phyloP scores from a whole-genome alignment of 257 asterid genomes.

The Prunella vulgaris region DNA sequence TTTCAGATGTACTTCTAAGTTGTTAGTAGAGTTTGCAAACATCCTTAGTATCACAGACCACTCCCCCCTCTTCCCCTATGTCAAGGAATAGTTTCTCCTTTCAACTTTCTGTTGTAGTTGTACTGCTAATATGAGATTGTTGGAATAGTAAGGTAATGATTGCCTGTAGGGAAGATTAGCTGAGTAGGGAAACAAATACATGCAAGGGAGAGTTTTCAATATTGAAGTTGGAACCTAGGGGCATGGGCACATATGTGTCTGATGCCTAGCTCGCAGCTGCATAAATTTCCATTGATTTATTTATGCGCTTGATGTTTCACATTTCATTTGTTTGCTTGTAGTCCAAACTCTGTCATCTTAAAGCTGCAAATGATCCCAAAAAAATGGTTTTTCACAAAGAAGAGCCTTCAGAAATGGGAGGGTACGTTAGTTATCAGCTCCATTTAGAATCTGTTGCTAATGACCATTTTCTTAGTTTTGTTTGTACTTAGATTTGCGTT shows the following conservation, averaged over 20 bases:
- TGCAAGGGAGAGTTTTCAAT: not conserved
- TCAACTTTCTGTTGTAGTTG: not conserved
- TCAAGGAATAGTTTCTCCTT: not conserved
- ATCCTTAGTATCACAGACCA: not conserved
- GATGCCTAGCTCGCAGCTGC: not conserved
- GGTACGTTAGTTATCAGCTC: constrained; percentile 35
- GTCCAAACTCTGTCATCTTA: constrained; percentile 83
- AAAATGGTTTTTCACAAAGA: constrained; percentile 56
- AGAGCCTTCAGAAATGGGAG: constrained; percentile 99
- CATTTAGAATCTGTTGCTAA: not conserved
- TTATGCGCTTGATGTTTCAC: not conserved
- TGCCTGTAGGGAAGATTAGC: not conserved
- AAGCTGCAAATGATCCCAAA: constrained; percentile 44
- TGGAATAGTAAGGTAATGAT: not conserved
- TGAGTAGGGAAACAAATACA: not conserved
- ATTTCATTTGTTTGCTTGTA: constrained; percentile 29
- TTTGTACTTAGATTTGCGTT: constrained; percentile 6
- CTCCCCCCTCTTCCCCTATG: not conserved
- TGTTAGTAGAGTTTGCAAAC: too few species aligned
- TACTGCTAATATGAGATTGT: not conserved
- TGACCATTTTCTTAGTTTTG: not conserved
- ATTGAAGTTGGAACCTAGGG: constrained; percentile 6
- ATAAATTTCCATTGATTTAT: constrained; percentile 1
- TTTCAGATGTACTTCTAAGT: too few species aligned
- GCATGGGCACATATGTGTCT: not conserved